Base-by-base conservation (phyloP, 495 filamentous ascomycete species). In the Xylaria scruposa region DNA sequence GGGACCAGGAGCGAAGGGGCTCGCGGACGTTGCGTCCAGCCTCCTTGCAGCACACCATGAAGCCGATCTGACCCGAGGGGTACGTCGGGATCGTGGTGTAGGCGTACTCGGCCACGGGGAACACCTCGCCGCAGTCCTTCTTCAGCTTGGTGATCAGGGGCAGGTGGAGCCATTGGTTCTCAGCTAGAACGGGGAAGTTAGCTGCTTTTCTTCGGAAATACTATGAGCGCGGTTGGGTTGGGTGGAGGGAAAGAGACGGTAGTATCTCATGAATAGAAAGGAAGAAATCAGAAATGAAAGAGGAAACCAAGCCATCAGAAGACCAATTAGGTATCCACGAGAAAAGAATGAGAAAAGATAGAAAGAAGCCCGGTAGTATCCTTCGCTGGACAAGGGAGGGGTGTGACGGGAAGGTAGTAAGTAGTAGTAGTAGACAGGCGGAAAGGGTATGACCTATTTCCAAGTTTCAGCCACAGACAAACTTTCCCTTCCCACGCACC, bases 81-180 rank as follows among this genome's bases (percentile, higher is more conserved):
- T 99, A 99, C 78, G 97, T 99, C 69, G 97, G 97, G 85, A 98
- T 99, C 78, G 95, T 98, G 76, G 97, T 98, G 90, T 97, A 99
- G 74, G 93, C 97, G 88, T 98, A 99, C 85, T 98, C 97, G 81
- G 91, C 97, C 70, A 91, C 91, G 62, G 97, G 95, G 90, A 99
- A 99, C 83, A 99, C 93, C 84, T 97, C 93, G 74, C 91, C 90
- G 91, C 97, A 98, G 77, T 94, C 86, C 88, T 98, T 97, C 88
- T 95, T 96, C 74, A 99, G 90, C 83, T 93, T 86, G 76, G 88
- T 87, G 81, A 99, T 98, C 73, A 98, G 89, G 67, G 91, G 85
- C 66, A 98, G 89, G 85, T 99, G 97, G 67, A 98, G 92, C 96
- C 95, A 98, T 87, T 97, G 95, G 90, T 97, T 99, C 87, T 99